phyloP scores from a whole-genome alignment of 2,329 filamentous ascomycete species.

The Hypoxylon sp. region DNA sequence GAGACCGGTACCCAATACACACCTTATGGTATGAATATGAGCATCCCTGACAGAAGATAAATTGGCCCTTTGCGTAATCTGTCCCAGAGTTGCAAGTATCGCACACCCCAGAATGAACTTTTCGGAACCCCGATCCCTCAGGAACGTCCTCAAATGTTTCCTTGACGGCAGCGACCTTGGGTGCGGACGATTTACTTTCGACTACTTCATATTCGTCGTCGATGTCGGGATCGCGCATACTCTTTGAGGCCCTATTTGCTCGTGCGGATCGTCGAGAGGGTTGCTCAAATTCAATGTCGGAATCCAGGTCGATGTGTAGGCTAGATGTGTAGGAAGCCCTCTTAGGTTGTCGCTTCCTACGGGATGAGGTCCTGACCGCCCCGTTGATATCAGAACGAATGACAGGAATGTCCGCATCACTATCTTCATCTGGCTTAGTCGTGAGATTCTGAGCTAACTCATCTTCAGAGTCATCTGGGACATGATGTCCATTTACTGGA shows the following conservation, averaged over 20 bases:
- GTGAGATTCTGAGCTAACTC: slow-evolving; percentile 50
- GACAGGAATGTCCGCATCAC: slow-evolving; percentile 42
- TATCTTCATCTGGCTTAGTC: slow-evolving; percentile 43
- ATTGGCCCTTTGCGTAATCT: slow-evolving; percentile 72
- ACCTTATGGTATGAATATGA: slow-evolving; percentile 84
- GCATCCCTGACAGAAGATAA: slow-evolving; percentile 94
- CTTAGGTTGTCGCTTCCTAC: slow-evolving; percentile 42
- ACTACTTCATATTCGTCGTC: slow-evolving; percentile 72
- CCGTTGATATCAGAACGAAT: slow-evolving; percentile 52
- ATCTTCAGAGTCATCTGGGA: slow-evolving; percentile 50
- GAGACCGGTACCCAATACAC: slow-evolving; percentile 81
- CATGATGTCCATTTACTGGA: slow-evolving; percentile 17
- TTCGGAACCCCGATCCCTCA: slow-evolving; percentile 75
- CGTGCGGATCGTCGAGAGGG: slow-evolving; percentile 64
- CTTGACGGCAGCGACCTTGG: slow-evolving; percentile 74
- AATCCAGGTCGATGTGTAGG: slow-evolving; percentile 52
- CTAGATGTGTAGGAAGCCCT: slow-evolving; percentile 41
- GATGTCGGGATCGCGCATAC: slow-evolving; percentile 67
- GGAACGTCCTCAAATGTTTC: slow-evolving; percentile 79
- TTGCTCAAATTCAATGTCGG: slow-evolving; percentile 68
- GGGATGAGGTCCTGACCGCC: slow-evolving; percentile 36
- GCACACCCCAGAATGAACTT: slow-evolving; percentile 78
- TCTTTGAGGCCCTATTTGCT: slow-evolving; percentile 60
- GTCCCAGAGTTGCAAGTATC: slow-evolving; percentile 76
- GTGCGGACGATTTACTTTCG: slow-evolving; percentile 62